Conservation (phyloP, 352 stramenopile species). For the Phytopythium delawarense region DNA sequence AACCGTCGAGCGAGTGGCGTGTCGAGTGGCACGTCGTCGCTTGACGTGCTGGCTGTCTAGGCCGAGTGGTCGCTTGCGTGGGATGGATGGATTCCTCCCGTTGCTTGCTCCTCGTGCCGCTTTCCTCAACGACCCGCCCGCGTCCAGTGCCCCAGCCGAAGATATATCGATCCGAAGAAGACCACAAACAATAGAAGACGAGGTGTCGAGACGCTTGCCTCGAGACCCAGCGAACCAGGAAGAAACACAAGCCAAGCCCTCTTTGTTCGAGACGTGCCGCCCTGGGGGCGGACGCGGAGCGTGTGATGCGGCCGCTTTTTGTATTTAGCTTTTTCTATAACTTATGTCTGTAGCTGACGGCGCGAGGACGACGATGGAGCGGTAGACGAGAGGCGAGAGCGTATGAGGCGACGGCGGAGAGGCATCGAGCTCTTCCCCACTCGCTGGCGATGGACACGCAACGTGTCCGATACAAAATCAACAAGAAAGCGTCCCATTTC, state of each 20-base stretch:
- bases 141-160: not conserved
- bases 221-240: constrained; percentile 5
- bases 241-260: constrained; percentile 4
- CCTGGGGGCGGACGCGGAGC: not conserved
- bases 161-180: constrained; percentile 6
- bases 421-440: not conserved
- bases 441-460: constrained; percentile 6
- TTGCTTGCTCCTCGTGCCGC: not conserved
- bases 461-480: constrained; percentile 4
- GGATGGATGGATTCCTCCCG: not conserved
- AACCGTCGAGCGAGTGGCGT: not conserved
- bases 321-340: constrained; percentile 8
- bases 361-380: not conserved
- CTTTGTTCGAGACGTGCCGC: not conserved
- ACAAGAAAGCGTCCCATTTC: not conserved
- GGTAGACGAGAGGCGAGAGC: constrained; percentile 4
- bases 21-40: not conserved
- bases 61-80: not conserved
- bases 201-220: not conserved
- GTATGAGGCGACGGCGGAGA: constrained; percentile 1
- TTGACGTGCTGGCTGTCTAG: constrained; percentile 1
- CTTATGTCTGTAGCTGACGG: constrained; percentile 6
- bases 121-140: not conserved
- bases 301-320: not conserved
- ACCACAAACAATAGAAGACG: constrained; percentile 23